Evolutionary conservation across 495 filamentous ascomycete species (phyloP).

Genomic region (Alectoria sarmentosa): DNA sequence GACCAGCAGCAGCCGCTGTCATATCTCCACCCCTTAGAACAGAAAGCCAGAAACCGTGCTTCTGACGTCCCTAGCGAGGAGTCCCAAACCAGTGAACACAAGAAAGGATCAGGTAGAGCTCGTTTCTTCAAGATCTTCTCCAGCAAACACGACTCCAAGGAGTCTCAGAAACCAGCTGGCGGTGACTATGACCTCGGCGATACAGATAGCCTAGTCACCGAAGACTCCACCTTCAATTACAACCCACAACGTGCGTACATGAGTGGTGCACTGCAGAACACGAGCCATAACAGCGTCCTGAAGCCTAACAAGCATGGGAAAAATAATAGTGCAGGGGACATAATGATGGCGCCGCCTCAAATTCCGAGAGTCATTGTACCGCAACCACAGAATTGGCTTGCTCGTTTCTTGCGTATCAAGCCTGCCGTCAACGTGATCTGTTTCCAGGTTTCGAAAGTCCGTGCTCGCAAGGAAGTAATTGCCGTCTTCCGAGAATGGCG

Average conservation of each 20-base stretch:
- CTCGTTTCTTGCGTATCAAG: conserved; percentile 81
- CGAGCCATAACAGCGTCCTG: conserved; percentile 12
- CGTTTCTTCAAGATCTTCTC: conserved; percentile 30
- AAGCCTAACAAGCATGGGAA: conserved; percentile 18
- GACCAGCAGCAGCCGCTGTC: conserved; percentile 11
- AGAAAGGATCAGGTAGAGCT: conserved; percentile 20
- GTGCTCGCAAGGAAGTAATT: conserved; percentile 66
- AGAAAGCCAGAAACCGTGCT: conserved; percentile 11
- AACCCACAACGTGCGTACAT: conserved; percentile 21
- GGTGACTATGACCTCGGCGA: conserved; percentile 28
- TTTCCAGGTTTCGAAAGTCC: conserved; percentile 59
- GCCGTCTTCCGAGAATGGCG: conserved; percentile 71
- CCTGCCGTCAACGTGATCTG: conserved; percentile 67
- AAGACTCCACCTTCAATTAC: conserved; percentile 15
- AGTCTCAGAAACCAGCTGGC: conserved; percentile 8
- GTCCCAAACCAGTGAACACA: conserved; percentile 12
- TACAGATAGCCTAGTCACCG: conserved; percentile 20
- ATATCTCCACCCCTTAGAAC: neutral
- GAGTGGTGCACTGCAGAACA: conserved; percentile 20
- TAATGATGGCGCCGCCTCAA: conserved; percentile 4
- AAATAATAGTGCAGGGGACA: conserved; percentile 7
- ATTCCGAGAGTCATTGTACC: conserved; percentile 33
- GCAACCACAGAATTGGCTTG: conserved; percentile 71
- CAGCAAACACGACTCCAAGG: conserved; percentile 24
- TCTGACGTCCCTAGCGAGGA: conserved; percentile 17